These are phyloP conservation scores for Zalaria sp. DNA, from an alignment of 2,329 filamentous ascomycete genomes.

Conservation along the genomic window DNA sequence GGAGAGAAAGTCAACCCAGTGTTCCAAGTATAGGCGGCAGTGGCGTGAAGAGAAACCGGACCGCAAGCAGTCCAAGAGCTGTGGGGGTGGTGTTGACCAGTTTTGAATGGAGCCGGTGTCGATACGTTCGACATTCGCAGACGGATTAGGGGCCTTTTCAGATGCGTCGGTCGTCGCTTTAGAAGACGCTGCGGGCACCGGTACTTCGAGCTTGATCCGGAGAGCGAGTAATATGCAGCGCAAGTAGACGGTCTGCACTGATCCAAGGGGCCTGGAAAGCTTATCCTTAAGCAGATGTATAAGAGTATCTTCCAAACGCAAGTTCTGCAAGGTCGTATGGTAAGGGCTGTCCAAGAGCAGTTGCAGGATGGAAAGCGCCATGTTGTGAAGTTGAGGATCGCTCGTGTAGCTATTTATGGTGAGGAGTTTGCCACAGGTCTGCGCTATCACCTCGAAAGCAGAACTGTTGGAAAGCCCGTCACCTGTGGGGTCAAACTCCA, in stretches of 20 bases:
- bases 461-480: not conserved
- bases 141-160: not conserved
- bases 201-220: not conserved
- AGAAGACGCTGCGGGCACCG: not conserved
- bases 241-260: slow-evolving; percentile 10
- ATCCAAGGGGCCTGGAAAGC: slow-evolving; percentile 8
- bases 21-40: slow-evolving; percentile 69
- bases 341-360: slow-evolving; percentile 9
- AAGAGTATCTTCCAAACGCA: slow-evolving; percentile 13
- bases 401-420: not conserved
- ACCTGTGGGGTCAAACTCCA: slow-evolving; percentile 1
- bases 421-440: slow-evolving; percentile 10
- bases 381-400: slow-evolving; percentile 7
- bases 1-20: slow-evolving; percentile 77
- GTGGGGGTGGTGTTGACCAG: slow-evolving; percentile 42
- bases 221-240: not conserved
- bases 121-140: not conserved
- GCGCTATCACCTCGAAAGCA: slow-evolving; percentile 11
- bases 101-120: not conserved
- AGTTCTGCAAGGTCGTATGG: slow-evolving; percentile 7
- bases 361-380: slow-evolving; percentile 9
- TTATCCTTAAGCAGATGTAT: slow-evolving; percentile 11
- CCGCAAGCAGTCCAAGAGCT: slow-evolving; percentile 72
- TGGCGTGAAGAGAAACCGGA: slow-evolving; percentile 62
- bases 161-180: not conserved